Evolutionary conservation across 495 filamentous ascomycete genomes (phyloP).

Genomic region (Pyrenopolyporus hunteri): DNA sequence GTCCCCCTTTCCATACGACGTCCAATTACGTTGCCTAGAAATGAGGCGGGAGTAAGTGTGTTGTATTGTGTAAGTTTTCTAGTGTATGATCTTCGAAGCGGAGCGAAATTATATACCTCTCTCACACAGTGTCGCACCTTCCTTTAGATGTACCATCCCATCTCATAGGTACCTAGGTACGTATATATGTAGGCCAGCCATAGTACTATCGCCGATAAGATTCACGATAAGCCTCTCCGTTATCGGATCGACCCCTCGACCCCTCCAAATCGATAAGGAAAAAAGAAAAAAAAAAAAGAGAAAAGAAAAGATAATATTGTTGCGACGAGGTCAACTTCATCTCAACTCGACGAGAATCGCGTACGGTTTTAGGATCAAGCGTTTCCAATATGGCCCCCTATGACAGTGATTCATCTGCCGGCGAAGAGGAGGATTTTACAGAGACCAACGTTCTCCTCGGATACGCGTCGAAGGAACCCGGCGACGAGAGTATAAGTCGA

Average conservation of each 20-base stretch:
- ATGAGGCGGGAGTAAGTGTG: too few species aligned
- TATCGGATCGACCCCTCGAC: too few species aligned
- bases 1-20: too few species aligned
- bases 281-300: not conserved
- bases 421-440: conserved; percentile 72
- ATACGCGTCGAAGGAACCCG: conserved; percentile 81
- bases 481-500: conserved; percentile 85
- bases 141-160: too few species aligned
- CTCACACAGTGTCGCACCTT: too few species aligned
- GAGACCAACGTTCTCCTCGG: conserved; percentile 92
- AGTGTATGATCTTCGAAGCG: too few species aligned
- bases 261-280: not conserved
- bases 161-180: too few species aligned
- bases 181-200: too few species aligned
- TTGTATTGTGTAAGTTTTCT: too few species aligned
- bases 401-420: conserved; percentile 82
- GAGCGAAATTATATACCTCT: too few species aligned
- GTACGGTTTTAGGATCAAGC: not conserved
- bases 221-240: conserved; percentile 2
- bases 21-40: too few species aligned
- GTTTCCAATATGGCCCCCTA: conserved; percentile 72
- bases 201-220: too few species aligned
- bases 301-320: not conserved
- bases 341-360: conserved; percentile 2
- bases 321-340: not conserved